Conservation (phyloP, 2,329 filamentous ascomycete genomes). For the Tolypocladium ovalisporum region DNA sequence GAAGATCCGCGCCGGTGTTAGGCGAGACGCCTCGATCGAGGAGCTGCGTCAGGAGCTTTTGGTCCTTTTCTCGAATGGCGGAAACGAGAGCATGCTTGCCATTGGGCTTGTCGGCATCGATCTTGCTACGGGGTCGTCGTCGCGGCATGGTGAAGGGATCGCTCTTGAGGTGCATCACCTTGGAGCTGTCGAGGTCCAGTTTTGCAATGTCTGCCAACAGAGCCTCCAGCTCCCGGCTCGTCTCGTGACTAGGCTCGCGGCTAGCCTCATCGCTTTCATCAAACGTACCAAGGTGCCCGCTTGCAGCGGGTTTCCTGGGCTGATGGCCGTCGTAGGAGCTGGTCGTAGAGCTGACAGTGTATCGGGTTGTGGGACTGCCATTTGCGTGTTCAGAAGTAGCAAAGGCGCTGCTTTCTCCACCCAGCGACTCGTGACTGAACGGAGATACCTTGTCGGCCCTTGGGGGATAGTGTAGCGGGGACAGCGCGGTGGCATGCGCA, state of each 20-base stretch:
- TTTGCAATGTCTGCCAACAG: conserved; percentile 21
- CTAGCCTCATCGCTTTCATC: conserved; percentile 9
- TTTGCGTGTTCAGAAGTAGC: conserved; percentile 2
- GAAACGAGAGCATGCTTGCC: conserved; percentile 37
- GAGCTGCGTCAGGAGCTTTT: conserved; percentile 44
- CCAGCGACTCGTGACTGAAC: conserved; percentile 6
- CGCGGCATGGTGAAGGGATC: conserved; percentile 41
- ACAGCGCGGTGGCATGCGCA: background rate
- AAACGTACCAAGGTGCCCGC: conserved; percentile 19
- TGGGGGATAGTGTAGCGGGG: conserved; percentile 2
- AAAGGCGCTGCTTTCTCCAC: conserved; percentile 6
- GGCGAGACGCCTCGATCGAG: conserved; percentile 46
- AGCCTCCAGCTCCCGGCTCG: conserved; percentile 10
- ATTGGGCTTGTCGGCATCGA: conserved; percentile 29
- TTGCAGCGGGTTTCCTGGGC: conserved; percentile 5
- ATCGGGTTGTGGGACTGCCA: conserved; percentile 4
- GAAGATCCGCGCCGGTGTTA: conserved; percentile 32
- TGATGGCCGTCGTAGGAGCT: conserved; percentile 17
- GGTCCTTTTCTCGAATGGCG: conserved; percentile 45
- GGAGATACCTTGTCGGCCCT: background rate
- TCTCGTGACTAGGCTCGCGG: background rate
- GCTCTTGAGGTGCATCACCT: conserved; percentile 35
- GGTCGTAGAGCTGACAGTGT: conserved; percentile 18
- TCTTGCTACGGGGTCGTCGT: conserved; percentile 35
- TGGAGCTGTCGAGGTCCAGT: conserved; percentile 28